Base-by-base conservation (phyloP, 768 basidiomycete species). In the Trametes cinnabarina region DNA sequence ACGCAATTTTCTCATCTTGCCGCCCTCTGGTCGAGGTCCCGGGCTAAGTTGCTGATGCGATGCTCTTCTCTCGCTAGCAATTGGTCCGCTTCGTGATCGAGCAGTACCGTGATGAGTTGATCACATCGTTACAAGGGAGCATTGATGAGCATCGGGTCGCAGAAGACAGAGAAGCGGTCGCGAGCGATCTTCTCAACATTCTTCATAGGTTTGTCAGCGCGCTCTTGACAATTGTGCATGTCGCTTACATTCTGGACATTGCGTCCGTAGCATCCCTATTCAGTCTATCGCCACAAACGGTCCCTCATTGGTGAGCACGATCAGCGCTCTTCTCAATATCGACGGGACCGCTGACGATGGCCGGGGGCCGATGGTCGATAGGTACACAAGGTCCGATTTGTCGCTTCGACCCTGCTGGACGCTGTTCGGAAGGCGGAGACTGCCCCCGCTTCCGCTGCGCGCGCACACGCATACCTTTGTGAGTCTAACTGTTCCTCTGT, bases 311-410 rank as follows among this genome's bases (percentile, higher is more conserved):
- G 89, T 81, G 57, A 68, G 77, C 52, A 22, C n/a, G 48, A 49
- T 57, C 42, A 34, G 41, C 40, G 49, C 47, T 34, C 32, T 46
- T 48, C 50, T 35, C 37, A 23, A 37, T 28, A 41, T 28, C n/a
- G 57, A 51, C 54, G n/a, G 55, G 4, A 35, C 50, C 58, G 47
- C 30, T 32, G 9, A n/a, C 49, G 30, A 32, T 35, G 19, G 55
- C 6, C 30, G 14, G 52, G 26, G n/a, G 19, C 22, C 28, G 34
- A 68, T 28, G 61, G 74, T 32, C 22, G n/a, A 51, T 61, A 88
- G 86, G 91, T 95, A 15, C 87, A 91, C 69, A 95, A 95, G 79
- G 92, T 95, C 61, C 86, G 94, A 57, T 95, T 93, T 70, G 92
- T 95, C 35, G 94, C 94, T 15, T 94, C 92, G 12, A 93, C 92